Base-by-base conservation (phyloP, 106 monocot genomes). In the Apostasia ramifera region DNA sequence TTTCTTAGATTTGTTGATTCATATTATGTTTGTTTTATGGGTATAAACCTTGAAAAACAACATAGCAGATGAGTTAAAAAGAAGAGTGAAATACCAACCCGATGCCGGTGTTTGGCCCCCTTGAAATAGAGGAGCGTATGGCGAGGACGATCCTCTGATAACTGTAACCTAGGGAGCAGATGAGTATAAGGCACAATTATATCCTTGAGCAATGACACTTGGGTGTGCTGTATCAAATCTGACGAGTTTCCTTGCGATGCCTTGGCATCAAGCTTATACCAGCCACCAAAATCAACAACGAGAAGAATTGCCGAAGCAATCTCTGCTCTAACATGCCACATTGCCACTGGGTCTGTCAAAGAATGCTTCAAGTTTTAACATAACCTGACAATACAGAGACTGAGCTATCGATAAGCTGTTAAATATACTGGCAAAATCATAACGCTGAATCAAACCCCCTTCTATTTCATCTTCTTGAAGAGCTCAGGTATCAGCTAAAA, bases 291-390 rank as follows among this genome's bases (percentile, higher is more conserved):
- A 84, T 95, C 95, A 71, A 88, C 95, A 44, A 92, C 89, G 13
- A 95, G 73, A 67, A 95, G 91, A 71, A 95, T 74, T 10, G 91
- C 83, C 12, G 85, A 86, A 61, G 91, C 80, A 48, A 95, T 95
- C 71, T 92, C 91, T 66, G 45, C 70, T 70, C 82, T 84, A 11
- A 95, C 86, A 65, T 95, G 95, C 95, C 95, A 95, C 91, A 92
- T 95, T 67, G 95, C 95, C 59, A 95, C 89, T 11, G 95, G 95
- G 80, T 95, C 95, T 95, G 85, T 78, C 85, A 95, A 91, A 86
- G 71, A 92, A 92, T 65, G 85, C 77, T 79, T 85, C 92, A 92
- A 85, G 67, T 70, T 91, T 87, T 84, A 87, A 77, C 69, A 85
- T 57, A 83, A 83, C 81, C 88, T 81, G 85, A 78, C 78, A 82